Conservation (phyloP, 176 grass and related monocot species). For the Tillandsia leiboldiana region DNA sequence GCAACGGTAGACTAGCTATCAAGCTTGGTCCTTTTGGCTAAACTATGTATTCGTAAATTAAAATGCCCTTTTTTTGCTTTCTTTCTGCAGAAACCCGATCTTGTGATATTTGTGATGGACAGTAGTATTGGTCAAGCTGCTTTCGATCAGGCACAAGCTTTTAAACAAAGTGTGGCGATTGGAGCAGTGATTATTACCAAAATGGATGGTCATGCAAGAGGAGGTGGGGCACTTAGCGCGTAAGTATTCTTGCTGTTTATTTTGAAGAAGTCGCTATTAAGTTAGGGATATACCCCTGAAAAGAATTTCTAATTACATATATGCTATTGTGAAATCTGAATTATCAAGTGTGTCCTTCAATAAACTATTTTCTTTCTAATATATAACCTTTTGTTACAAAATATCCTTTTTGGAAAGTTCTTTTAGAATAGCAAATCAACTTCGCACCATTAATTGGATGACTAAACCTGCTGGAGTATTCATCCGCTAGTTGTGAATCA, state of each 20-base stretch:
- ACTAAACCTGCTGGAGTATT: too few relatives aligned
- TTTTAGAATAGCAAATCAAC: too few relatives aligned
- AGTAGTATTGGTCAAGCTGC: constrained; percentile 96
- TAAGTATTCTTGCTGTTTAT: constrained; percentile 38
- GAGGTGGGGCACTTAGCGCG: constrained; percentile 90
- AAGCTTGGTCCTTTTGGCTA: background rate
- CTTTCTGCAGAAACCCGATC: constrained; percentile 69
- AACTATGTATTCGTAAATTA: background rate
- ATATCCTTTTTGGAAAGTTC: too few relatives aligned
- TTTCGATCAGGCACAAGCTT: constrained; percentile 98
- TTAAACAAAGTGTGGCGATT: constrained; percentile 86
- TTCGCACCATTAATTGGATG: too few relatives aligned
- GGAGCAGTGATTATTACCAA: constrained; percentile 97
- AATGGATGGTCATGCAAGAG: constrained; percentile 93
- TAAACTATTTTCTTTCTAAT: too few relatives aligned
- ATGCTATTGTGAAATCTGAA: too few relatives aligned
- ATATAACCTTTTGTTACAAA: too few relatives aligned
- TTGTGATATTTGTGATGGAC: constrained; percentile 98
- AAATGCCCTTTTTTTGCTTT: background rate
- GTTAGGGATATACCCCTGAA: too few relatives aligned
- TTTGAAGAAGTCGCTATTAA: background rate
- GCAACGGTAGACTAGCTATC: constrained; percentile 37
- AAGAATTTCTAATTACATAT: too few relatives aligned
- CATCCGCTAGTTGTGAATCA: too few relatives aligned
- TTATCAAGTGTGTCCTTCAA: too few relatives aligned